Evolutionary conservation across 495 filamentous ascomycete species (phyloP), one percentile per base, ranked within the genome.

Genomic region (Umbilicaria muhlenbergii): DNA sequence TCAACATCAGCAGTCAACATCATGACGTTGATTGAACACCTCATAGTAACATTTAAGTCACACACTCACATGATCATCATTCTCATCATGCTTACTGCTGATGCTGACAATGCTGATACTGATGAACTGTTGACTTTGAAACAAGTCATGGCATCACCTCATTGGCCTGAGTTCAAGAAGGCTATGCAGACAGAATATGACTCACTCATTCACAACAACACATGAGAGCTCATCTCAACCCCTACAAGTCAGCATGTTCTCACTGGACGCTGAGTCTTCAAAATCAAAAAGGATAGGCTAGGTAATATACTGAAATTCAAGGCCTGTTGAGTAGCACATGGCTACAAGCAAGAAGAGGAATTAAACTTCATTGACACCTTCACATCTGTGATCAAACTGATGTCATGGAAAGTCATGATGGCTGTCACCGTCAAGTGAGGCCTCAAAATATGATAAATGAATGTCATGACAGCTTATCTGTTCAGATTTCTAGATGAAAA

Each of bases 351-450:
- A 54, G 36, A 50, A 45, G 40, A 61, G 16, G 58, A 56, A 15
- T 46, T 62, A 15, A 51, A 67, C 42, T 68, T 58, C 45, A 33
- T 60, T 33, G 53, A 69, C 39, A 66, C 58, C 3, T 68, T 63
- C 48, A 51, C 61, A 3, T 55, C 55, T 15, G 62, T 67, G 21
- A 60, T 65, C 34, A 67, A 67, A 44, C 50, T 53, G 34, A 57
- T 58, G 46, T 56, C 45, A 35, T 65, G 59, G 37, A 56, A 56
- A 37, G 47, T 13, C 17, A 21, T 60, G 28, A 56, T 60, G 28
- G 51, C 51, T 3, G 49, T 60, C 11, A 36, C 41, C 6, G 57
- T 52, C 11, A 39, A 37, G 5, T 17, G 51, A 13, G 50, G 45
- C 34, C 46, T 42, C 21, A 43, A 57, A 15, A 54, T 57, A n/a